phyloP scores from a whole-genome alignment of 2,329 filamentous ascomycete genomes.

The Zasmidium angulare region DNA sequence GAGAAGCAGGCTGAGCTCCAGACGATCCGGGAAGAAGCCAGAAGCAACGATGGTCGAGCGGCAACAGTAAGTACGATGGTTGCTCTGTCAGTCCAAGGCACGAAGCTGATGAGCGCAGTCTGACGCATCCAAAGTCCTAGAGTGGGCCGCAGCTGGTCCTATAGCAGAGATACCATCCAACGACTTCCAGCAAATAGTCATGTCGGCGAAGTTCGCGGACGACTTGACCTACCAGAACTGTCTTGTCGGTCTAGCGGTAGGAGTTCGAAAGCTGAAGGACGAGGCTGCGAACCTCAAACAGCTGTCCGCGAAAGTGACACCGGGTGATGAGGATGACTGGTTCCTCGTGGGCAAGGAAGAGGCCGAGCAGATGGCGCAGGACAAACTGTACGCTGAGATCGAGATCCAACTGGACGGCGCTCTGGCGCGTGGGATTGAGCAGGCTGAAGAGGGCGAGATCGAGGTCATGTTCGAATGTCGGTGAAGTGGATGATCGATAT shows the following conservation, averaged over 20 bases:
- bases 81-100: neutral
- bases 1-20: neutral
- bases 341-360: constrained; percentile 2
- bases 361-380: constrained; percentile 22
- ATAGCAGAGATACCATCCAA: neutral
- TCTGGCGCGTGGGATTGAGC: neutral
- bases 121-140: neutral
- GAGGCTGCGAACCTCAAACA: neutral
- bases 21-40: neutral
- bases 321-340: constrained; percentile 10
- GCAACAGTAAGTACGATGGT: neutral
- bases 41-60: neutral
- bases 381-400: constrained; percentile 24
- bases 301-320: neutral
- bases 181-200: neutral
- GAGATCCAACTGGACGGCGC: neutral
- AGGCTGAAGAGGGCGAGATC: neutral
- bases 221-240: constrained; percentile 3
- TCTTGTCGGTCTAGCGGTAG: neutral
- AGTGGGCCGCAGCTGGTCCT: neutral
- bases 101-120: neutral
- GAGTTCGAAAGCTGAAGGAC: neutral
- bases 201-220: constrained; percentile 7
- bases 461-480: neutral
- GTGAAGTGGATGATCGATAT: neutral